Evolutionary conservation across 192 early-diverging fungal species (phyloP), one percentile per base, ranked within the genome.

Genomic region (Backusella tuberculispora): DNA sequence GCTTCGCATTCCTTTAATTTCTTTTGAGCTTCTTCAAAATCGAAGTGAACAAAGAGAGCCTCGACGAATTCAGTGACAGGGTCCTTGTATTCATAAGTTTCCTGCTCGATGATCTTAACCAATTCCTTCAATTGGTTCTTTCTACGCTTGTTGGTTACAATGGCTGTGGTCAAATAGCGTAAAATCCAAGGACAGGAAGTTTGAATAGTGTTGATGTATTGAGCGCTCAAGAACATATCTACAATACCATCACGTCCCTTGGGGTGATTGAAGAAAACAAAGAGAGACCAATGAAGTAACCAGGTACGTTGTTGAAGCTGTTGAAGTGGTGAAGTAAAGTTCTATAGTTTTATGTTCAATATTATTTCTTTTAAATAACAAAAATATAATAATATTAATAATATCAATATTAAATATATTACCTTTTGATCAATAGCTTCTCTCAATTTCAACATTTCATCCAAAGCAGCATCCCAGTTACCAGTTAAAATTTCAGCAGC

Each of bases 251-350:
- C 97, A 60, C 94, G 93, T 41, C 97, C 95, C 84, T 94, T 95
- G 69, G 96, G 93, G 84, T 98, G 97, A 87, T 97, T 97, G 85
- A 99, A 98, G 87, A 96, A 98, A 47, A 99, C 96, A 85, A 98
- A 98, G 72, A 98, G 88, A 34, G 95, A 94, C 96, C 96, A 97
- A 88, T 98, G 97, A 80, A 99, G 87, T 67, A 99, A 85, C 94
- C 95, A 97, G 63, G 92, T 89, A 70, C 96, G 92, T 83, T 96
- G 95, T 80, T 97, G 92, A 50, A 99, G 88, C 83, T 97, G 96
- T 66, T 94, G 92, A n/a, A 92, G 85, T 44, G 94, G 91, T 56
- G 89, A 85, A 48, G 85, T 78, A 75, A 92, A 92, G 81, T 84
- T 87, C 90, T 90, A 74, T 38, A 41, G 6, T 40, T 53, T 26